Conservation (phyloP, 495 filamentous ascomycete genomes). For the Astrocystis sublimbata region DNA sequence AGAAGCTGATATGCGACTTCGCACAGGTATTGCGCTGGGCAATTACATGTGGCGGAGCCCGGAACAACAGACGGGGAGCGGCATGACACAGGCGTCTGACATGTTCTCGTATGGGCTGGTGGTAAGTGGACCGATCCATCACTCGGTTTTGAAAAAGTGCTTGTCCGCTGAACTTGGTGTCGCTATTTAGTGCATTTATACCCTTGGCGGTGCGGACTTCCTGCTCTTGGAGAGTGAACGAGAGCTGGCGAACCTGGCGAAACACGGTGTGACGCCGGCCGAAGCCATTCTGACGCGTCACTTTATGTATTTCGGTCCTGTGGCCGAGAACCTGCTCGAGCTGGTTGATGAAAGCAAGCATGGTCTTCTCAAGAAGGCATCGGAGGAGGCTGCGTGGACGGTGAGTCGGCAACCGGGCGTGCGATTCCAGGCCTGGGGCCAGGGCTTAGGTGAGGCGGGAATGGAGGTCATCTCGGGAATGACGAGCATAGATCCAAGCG, state of each 20-base stretch:
- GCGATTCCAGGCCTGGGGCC: slow-evolving; percentile 24
- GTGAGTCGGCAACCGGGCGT: slow-evolving; percentile 27
- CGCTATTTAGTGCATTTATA: slow-evolving; percentile 34
- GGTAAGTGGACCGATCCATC: slow-evolving; percentile 32
- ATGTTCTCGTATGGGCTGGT: slow-evolving; percentile 37
- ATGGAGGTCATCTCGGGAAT: slow-evolving; percentile 36
- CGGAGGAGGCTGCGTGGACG: slow-evolving; percentile 26
- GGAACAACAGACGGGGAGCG: slow-evolving; percentile 35
- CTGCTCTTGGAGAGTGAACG: slow-evolving; percentile 33
- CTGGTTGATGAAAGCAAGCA: slow-evolving; percentile 32
- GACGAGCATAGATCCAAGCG: slow-evolving; percentile 32
- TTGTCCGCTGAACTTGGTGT: slow-evolving; percentile 33
- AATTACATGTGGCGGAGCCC: slow-evolving; percentile 39
- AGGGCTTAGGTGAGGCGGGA: slow-evolving; percentile 19
- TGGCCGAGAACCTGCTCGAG: slow-evolving; percentile 33
- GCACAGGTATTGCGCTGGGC: slow-evolving; percentile 33
- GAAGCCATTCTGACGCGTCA: slow-evolving; percentile 34
- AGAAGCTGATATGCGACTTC: slow-evolving; percentile 28
- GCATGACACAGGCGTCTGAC: slow-evolving; percentile 30
- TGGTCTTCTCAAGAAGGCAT: slow-evolving; percentile 28
- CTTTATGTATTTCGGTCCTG: slow-evolving; percentile 34
- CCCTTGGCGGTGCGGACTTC: slow-evolving; percentile 30
- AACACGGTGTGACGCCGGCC: slow-evolving; percentile 31
- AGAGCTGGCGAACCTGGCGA: slow-evolving; percentile 31
- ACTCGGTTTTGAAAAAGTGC: too few relatives aligned